Conservation (phyloP, 345 rosid species). For the Lumnitzera racemosa region DNA sequence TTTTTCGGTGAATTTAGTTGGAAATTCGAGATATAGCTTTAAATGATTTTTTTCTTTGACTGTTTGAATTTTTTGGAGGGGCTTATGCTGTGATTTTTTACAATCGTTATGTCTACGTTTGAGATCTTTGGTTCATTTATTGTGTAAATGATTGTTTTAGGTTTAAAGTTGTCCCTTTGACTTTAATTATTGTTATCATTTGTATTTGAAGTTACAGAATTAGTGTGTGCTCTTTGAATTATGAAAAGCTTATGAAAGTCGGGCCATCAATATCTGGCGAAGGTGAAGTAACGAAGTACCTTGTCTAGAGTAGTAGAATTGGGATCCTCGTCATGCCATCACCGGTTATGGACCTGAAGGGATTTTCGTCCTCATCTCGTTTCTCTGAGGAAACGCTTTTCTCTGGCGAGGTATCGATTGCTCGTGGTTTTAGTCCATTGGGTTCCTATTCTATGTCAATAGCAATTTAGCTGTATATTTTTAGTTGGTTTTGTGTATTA, state of each 20-base stretch:
- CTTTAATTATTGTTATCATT: background rate
- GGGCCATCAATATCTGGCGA: background rate
- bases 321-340: slow-evolving; percentile 22
- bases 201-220: background rate
- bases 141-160: background rate
- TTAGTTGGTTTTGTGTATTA: no score
- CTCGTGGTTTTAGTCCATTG: background rate
- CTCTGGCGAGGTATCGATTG: slow-evolving; percentile 28
- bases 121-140: slow-evolving; percentile 3
- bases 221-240: background rate
- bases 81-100: no score
- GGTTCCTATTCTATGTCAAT: background rate
- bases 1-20: background rate
- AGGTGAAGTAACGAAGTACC: background rate
- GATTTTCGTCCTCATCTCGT: slow-evolving; percentile 25
- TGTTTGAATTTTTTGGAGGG: background rate
- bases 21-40: background rate
- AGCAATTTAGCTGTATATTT: background rate
- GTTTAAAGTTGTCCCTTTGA: background rate
- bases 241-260: background rate
- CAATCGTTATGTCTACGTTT: background rate
- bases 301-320: background rate
- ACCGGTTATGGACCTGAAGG: slow-evolving; percentile 25
- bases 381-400: slow-evolving; percentile 21
- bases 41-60: background rate